These are phyloP conservation scores for Leonotis leonurus DNA, from an alignment of 257 asterid genomes.

Conservation along the genomic window DNA sequence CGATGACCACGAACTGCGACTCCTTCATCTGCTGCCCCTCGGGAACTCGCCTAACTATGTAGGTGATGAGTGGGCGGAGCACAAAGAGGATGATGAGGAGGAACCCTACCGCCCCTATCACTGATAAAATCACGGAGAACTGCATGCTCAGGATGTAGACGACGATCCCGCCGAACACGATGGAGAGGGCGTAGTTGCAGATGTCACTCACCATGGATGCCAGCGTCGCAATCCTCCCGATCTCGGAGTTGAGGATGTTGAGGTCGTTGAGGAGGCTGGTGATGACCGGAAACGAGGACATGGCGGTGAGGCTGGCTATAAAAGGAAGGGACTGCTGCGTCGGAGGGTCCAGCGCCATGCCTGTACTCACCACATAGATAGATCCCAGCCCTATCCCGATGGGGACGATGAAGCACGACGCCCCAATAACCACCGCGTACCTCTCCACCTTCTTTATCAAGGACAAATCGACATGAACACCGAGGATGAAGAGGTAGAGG, in stretches of 20 bases:
- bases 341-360: constrained; percentile 5
- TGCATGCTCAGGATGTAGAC: background rate
- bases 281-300: constrained; percentile 49
- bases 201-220: constrained; percentile 36
- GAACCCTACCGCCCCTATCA: background rate
- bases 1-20: constrained; percentile 32
- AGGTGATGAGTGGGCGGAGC: constrained; percentile 25
- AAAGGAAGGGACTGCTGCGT: constrained; percentile 17
- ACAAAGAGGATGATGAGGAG: constrained; percentile 9
- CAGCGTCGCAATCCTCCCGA: constrained; percentile 50
- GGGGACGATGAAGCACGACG: constrained; percentile 30
- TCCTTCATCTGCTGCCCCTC: constrained; percentile 41
- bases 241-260: constrained; percentile 51
- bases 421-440: constrained; percentile 38
- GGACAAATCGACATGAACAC: constrained; percentile 39
- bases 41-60: constrained; percentile 24
- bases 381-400: constrained; percentile 18
- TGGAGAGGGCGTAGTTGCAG: constrained; percentile 22
- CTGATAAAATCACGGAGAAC: background rate
- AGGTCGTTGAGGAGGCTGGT: constrained; percentile 45
- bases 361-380: background rate
- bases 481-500: constrained; percentile 48
- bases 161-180: background rate
- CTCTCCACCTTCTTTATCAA: constrained; percentile 22
- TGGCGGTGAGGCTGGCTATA: constrained; percentile 24